Evolutionary conservation across 495 filamentous ascomycete species (phyloP), one percentile per base, ranked within the genome.

Genomic region (Penicillium nucicola): DNA sequence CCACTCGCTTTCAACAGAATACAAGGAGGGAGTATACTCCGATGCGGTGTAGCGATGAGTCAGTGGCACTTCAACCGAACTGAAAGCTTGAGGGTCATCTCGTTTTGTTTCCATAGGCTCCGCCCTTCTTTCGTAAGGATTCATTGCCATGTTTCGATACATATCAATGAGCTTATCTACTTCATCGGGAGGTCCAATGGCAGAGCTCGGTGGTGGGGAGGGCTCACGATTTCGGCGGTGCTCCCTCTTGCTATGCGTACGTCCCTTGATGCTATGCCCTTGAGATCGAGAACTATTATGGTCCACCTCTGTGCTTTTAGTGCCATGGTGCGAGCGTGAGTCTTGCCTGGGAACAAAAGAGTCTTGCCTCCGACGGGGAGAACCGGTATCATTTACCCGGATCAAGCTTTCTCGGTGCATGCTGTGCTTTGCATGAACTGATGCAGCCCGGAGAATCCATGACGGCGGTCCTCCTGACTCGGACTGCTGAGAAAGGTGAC

Each of bases 1-100:
- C 55, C 52, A 58, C 5, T 45, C 56, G 20, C 48, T 42, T 33
- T 17, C 35, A 11, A 17, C 42, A 30, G 51, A 49, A 42, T 32
- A 45, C 3, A 45, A 13, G 3, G 44, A 58, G 4, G 31, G 14
- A 2, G 52, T 35, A 11, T 32, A 25, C 25, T 19, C 28, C 25
- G 25, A 14, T 32, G 5, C 17, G 32, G 30, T 10, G 22, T 17
- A 19, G 14, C 35, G 33, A n/a, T 45, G 33, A 5, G 3, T 12
- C 1, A 40, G 3, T 2, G 35, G 40, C 7, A 41, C 28, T 18
- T 20, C 14, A 34, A 19, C 14, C 23, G 32, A 33, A 13, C 5
- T 15, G 19, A 37, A 40, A 35, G 12, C 10, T 8, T 44, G 20
- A 15, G 11, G 22, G 31, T 51, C 48, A 38, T 23, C 28, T 5